Evolutionary conservation across 2,329 filamentous ascomycete genomes (phyloP), one percentile per base, ranked within the genome.

Genomic region (Cryphonectria japonica): DNA sequence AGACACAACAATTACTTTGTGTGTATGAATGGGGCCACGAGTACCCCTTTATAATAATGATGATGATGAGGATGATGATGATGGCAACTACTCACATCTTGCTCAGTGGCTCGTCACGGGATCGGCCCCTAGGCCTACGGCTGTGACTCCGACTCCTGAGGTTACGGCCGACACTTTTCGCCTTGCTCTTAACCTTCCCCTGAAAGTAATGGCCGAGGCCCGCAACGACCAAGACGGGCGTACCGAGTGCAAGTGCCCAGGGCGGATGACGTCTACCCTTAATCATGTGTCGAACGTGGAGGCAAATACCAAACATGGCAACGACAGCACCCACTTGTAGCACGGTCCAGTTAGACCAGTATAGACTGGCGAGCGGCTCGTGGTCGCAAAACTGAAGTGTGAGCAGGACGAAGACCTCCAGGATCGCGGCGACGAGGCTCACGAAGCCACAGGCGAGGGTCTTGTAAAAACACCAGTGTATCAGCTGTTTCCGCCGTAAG

Each of bases 321-420:
- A 89, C 88, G 72, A 88, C 79, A 1, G 86, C 86, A 7, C 87
- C 88, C 2, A 89, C 79, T 74, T 89, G 87, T 6, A 88, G 80
- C 82, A 88, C 87, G 32, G 86, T 87, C 86, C 87, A 89, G 1
- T 87, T 88, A 0, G 87, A 85, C 87, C 87, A 89, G 78, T 88
- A 89, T 0, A 89, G 79, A 1, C 84, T 83, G 79, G 89, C 88
- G 69, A 89, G 82, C 74, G 89, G 85, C 74, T 90, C 88, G 13
- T 87, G 87, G 52, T 88, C 86, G 73, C 88, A 90, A 74, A 88
- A 90, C 74, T 89, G 85, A 5, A 88, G 78, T 0, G 85, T 85
- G 69, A 88, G 75, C 26, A 88, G 82, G 14, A 81, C 79, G 70
- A 85, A 89, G 19, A 85, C 85, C 76, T 90, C 87, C 78, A 89